These are phyloP conservation scores for Salvia sclarea DNA, from an alignment of 305 asterid species.

Conservation along the genomic window DNA sequence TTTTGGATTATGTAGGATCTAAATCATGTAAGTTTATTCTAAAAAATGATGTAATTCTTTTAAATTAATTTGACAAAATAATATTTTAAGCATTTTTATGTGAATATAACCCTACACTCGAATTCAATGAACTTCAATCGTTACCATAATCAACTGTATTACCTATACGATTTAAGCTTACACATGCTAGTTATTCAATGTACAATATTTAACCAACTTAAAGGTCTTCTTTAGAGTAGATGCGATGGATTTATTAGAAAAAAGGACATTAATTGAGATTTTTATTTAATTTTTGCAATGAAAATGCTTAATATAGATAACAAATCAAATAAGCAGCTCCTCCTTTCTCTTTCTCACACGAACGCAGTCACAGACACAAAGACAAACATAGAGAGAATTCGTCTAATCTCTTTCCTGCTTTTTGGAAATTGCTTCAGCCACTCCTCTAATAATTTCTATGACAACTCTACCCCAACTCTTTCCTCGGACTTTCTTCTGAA, in stretches of 20 bases:
- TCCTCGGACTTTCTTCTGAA: background rate
- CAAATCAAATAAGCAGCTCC: background rate
- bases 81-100: background rate
- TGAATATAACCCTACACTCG: background rate
- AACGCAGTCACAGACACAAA: background rate
- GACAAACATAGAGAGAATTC: background rate
- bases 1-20: background rate
- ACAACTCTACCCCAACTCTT: constrained; percentile 12
- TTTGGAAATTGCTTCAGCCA: constrained; percentile 29
- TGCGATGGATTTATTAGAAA: background rate
- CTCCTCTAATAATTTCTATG: constrained; percentile 14
- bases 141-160: background rate
- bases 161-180: background rate
- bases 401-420: background rate
- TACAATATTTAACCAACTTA: background rate
- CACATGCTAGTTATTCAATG: background rate
- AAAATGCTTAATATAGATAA: background rate
- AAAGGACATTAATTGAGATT: constrained; percentile 9
- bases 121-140: constrained; percentile 18
- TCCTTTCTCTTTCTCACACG: background rate
- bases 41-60: background rate
- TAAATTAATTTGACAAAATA: background rate
- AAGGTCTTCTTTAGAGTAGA: background rate
- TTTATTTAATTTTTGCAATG: background rate
- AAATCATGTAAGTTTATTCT: background rate